Evolutionary conservation across 1,284 basidiomycete species (phyloP), one percentile per base, ranked within the genome.

Genomic region (Melanopsichium pennsylvanicum): DNA sequence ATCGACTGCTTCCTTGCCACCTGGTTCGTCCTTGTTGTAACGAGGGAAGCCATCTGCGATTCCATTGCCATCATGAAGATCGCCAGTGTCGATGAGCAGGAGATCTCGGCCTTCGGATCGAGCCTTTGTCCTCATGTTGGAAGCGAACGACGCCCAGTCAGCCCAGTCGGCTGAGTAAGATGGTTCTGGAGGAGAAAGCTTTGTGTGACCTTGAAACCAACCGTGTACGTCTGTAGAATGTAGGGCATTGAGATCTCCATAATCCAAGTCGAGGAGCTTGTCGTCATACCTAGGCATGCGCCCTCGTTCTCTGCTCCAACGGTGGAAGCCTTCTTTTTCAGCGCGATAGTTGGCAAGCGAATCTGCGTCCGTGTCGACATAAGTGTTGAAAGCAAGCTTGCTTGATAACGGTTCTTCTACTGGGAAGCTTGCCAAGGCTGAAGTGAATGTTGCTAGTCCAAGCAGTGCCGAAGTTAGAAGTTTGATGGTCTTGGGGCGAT

Each of bases 181-280:
- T 3, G 80, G 80, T 36, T 81, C 80, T 11, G 80, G 80, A 19
- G 75, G 69, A 10, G 75, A 72, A 2, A 70, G 54, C 47, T 81
- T 79, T 5, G 68, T 58, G 48, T 81, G 80, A 1, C 76, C 78
- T 42, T 74, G 68, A 34, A 74, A 70, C 64, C 74, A 68, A 49
- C 80, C 90, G 81, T 92, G 90, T 36, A 86, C 88, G 78, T 92
- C 90, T 0, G 90, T 92, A 19, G 90, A 91, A 76, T 90, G 89
- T 43, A 92, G 84, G 72, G 90, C 84, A 72, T 91, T 91, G 36
- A 92, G 83, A 72, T 91, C 88, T 27, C 88, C 87, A 89, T 89
- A 91, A 43, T 86, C 85, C 29, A 92, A 85, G 29, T 87, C 85
- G 23, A 71, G 63, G 22, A 80, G 52, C 25, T 41, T 63, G 25